These are phyloP conservation scores for Linnemannia schmuckeri DNA, from an alignment of 192 early-diverging fungal species.

Conservation along the genomic window DNA sequence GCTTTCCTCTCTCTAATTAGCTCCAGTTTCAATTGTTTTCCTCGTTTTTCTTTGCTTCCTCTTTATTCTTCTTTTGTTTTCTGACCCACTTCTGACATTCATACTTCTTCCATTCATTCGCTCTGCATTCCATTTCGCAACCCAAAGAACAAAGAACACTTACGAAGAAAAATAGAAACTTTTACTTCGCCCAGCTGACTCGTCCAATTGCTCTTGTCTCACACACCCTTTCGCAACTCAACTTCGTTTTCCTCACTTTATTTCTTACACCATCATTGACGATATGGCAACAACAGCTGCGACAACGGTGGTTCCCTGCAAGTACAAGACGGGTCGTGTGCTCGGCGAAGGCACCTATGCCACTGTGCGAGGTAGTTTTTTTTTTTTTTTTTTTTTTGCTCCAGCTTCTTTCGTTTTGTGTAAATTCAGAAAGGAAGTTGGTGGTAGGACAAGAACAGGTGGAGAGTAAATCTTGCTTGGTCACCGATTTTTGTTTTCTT, in stretches of 20 bases:
- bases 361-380: conserved; percentile 52
- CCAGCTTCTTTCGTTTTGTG: no score
- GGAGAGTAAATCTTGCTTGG: no score
- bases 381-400: no score
- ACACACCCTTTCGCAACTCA: background rate
- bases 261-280: background rate
- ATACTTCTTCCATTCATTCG: background rate
- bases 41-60: background rate
- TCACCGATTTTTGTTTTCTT: background rate
- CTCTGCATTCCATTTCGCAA: background rate
- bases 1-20: background rate
- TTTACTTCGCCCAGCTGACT: background rate
- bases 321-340: conserved; percentile 70
- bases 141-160: background rate
- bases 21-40: background rate
- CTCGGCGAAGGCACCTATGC: conserved; percentile 71
- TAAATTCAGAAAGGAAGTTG: background rate
- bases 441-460: background rate
- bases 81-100: background rate
- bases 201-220: background rate
- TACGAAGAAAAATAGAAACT: background rate
- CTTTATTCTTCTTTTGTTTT: background rate
- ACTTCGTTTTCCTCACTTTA: background rate
- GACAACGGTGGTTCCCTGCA: conserved; percentile 59
- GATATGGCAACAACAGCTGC: background rate